Percentiles rank a stretch among this genome's conserved stretches.
phyloP scores from a whole-genome alignment of 2,329 filamentous ascomycete species.

The Diaporthe sp. region DNA sequence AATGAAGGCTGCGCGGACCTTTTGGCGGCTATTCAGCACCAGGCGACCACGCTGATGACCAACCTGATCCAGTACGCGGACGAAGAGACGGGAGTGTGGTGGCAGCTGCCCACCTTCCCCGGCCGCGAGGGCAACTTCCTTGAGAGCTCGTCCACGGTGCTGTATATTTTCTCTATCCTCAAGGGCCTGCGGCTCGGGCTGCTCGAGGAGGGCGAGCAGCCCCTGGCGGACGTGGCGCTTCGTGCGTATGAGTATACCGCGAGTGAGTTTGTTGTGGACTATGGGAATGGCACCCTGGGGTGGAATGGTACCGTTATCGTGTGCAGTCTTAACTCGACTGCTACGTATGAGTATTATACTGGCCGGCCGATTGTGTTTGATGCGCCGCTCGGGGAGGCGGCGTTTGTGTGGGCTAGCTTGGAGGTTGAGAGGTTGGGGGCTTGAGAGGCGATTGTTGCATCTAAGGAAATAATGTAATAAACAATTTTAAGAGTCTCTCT shows the following conservation, averaged over 20 bases:
- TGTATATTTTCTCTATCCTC: conserved; percentile 68
- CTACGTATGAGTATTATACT: conserved; percentile 55
- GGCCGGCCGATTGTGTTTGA: conserved; percentile 52
- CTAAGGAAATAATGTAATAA: background rate
- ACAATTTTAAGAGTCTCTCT: background rate
- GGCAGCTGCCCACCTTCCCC: conserved; percentile 63
- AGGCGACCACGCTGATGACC: conserved; percentile 55
- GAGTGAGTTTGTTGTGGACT: conserved; percentile 31
- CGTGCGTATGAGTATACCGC: conserved; percentile 35
- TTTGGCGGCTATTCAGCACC: conserved; percentile 15
- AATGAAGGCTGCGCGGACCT: conserved; percentile 9
- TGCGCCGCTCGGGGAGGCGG: conserved; percentile 53
- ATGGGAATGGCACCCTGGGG: conserved; percentile 41
- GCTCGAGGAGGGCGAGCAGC: background rate
- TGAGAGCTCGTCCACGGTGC: conserved; percentile 69
- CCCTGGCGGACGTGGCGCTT: conserved; percentile 20
- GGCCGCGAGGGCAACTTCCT: conserved; percentile 68
- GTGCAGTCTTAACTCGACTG: conserved; percentile 57
- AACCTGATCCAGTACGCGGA: conserved; percentile 58
- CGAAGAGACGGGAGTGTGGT: conserved; percentile 64
- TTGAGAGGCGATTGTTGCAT: background rate
- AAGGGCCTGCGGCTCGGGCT: conserved; percentile 48
- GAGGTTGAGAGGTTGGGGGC: conserved; percentile 48
- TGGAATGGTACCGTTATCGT: conserved; percentile 55
- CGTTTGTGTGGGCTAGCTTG: conserved; percentile 53